Conservation (phyloP, 495 filamentous ascomycete genomes). For the Penicillium turbatum region DNA sequence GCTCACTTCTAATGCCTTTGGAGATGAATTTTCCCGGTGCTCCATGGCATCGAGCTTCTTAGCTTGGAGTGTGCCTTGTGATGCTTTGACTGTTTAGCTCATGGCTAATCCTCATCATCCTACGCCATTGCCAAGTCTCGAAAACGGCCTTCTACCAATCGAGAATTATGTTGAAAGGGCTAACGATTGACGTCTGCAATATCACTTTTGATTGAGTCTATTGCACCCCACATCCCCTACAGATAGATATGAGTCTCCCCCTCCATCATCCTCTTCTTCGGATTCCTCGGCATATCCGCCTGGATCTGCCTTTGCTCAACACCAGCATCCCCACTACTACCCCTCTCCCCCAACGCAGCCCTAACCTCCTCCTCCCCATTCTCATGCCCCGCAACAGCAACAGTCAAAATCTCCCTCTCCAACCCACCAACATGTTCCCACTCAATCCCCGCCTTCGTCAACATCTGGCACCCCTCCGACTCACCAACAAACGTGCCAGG, state of each 20-base stretch:
- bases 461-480: constrained; percentile 66
- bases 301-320: constrained; percentile 33
- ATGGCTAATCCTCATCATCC: background rate
- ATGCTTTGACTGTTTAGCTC: background rate
- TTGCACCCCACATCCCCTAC: background rate
- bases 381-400: constrained; percentile 78
- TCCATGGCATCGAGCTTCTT: background rate
- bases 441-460: constrained; percentile 70
- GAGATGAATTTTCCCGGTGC: background rate
- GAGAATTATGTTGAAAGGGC: background rate
- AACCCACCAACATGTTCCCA: constrained; percentile 69
- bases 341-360: constrained; percentile 23
- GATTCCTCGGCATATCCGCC: constrained; percentile 37
- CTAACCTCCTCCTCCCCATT: constrained; percentile 35
- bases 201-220: background rate
- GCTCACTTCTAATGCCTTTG: background rate
- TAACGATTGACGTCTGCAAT: background rate
- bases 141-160: background rate
- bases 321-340: constrained; percentile 34
- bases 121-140: background rate
- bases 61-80: background rate
- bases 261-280: constrained; percentile 49
- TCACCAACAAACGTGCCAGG: constrained; percentile 81
- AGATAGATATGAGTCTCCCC: constrained; percentile 23
- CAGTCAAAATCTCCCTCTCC: constrained; percentile 72